phyloP scores from a whole-genome alignment of 179 eudicot genomes.

The Vitellaria paradoxa region DNA sequence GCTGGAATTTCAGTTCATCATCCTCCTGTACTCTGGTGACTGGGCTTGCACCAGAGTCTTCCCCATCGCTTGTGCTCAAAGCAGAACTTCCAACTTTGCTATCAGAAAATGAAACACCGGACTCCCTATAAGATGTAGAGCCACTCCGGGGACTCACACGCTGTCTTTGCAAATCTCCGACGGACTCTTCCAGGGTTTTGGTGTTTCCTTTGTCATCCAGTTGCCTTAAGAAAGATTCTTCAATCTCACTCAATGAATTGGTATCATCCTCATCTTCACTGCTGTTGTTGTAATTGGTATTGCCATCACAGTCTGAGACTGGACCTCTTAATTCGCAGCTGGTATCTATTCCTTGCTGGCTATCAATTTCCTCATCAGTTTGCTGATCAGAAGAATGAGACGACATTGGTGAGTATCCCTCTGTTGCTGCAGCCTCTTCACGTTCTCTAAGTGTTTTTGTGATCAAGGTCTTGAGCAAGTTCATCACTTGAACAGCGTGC shows the following conservation, averaged over 20 bases:
- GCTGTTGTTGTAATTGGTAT: constrained; percentile 21
- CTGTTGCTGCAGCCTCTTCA: constrained; percentile 49
- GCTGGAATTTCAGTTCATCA: constrained; percentile 1
- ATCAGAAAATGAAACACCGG: constrained; percentile 19
- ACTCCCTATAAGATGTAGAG: constrained; percentile 18
- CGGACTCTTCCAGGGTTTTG: constrained; percentile 22
- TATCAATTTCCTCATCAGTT: constrained; percentile 46
- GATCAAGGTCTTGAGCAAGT: constrained; percentile 74
- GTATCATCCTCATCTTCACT: constrained; percentile 28
- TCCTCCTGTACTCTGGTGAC: not conserved
- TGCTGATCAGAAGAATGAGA: constrained; percentile 47
- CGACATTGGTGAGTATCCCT: constrained; percentile 64
- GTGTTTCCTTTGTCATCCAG: constrained; percentile 32
- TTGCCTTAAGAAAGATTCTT: constrained; percentile 69
- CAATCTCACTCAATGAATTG: constrained; percentile 48
- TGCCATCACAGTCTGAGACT: constrained; percentile 47
- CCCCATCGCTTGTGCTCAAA: constrained; percentile 32
- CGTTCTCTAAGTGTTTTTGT: constrained; percentile 59
- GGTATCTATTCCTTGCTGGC: constrained; percentile 64
- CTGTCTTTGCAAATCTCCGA: not conserved
- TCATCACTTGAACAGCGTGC: constrained; percentile 93
- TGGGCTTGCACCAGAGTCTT: constrained; percentile 21
- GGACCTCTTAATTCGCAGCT: constrained; percentile 60
- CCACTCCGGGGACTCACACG: constrained; percentile 20
- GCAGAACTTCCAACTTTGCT: constrained; percentile 21